phyloP scores from a whole-genome alignment of 2,329 filamentous ascomycete species.

The Claviceps capensis region DNA sequence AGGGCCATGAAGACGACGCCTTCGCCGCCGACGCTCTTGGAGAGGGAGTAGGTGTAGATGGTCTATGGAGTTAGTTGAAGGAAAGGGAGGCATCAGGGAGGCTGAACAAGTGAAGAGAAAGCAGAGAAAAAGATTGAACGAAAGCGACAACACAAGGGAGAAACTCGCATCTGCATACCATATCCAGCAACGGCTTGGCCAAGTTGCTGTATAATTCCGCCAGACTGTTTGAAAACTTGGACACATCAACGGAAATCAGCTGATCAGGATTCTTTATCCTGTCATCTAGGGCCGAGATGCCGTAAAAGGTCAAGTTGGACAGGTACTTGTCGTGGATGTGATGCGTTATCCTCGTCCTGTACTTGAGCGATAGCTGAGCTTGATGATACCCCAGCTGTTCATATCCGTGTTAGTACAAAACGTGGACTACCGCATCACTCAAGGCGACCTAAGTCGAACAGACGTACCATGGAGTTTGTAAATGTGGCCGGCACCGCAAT shows the following conservation, averaged over 20 bases:
- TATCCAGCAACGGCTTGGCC: conserved; percentile 86
- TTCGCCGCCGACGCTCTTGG: conserved; percentile 89
- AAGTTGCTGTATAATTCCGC: conserved; percentile 94
- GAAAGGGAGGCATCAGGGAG: background rate
- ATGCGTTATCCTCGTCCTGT: conserved; percentile 85
- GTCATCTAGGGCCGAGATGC: conserved; percentile 86
- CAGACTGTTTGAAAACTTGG: conserved; percentile 88
- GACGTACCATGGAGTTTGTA: conserved; percentile 88
- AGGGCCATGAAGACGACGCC: conserved; percentile 91
- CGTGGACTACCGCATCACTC: conserved; percentile 44
- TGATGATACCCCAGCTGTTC: conserved; percentile 84
- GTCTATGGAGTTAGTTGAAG: conserved; percentile 25
- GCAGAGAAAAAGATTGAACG: background rate
- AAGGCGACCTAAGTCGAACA: background rate
- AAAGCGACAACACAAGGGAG: background rate
- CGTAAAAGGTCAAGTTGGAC: conserved; percentile 96
- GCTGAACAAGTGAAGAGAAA: background rate
- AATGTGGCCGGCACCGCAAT: conserved; percentile 94
- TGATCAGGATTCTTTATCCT: conserved; percentile 98
- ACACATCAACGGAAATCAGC: conserved; percentile 90
- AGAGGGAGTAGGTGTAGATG: conserved; percentile 91
- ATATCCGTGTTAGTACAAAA: conserved; percentile 1
- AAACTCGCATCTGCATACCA: conserved; percentile 38
- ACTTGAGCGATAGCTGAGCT: conserved; percentile 83
- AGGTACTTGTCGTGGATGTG: conserved; percentile 92